Conservation (phyloP, 331 rosid genomes). For the Dryas integrifolia region DNA sequence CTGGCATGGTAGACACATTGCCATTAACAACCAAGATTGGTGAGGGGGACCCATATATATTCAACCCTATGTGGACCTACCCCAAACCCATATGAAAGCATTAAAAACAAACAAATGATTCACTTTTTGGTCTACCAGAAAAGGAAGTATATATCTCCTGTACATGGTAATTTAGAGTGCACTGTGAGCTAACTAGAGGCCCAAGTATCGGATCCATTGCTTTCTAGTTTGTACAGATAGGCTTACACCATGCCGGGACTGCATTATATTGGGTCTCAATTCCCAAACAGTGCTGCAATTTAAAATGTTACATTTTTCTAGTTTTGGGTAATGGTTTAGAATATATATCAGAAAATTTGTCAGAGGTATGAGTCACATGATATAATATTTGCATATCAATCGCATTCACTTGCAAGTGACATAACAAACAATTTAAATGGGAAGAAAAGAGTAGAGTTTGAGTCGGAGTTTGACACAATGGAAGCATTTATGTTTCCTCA, state of each 20-base stretch:
- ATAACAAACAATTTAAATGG: neutral
- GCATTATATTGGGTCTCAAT: neutral
- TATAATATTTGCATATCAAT: neutral
- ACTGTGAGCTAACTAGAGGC: too few relatives aligned
- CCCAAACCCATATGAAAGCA: neutral
- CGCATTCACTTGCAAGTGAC: neutral
- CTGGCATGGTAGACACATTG: neutral
- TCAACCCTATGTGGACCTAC: slow-evolving; percentile 7
- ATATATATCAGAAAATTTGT: neutral
- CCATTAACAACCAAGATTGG: slow-evolving; percentile 7
- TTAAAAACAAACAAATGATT: neutral
- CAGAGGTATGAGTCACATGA: neutral
- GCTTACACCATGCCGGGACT: neutral
- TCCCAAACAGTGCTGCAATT: neutral
- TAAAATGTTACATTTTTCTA: neutral
- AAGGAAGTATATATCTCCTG: neutral
- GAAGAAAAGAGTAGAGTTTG: neutral
- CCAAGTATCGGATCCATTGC: neutral
- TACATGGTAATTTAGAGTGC: neutral
- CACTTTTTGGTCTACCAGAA: neutral
- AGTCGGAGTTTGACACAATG: neutral
- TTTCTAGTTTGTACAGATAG: neutral
- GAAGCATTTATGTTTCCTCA: neutral
- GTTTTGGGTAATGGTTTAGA: neutral
- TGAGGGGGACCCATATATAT: neutral